Evolutionary conservation across 192 early-diverging fungal genomes (phyloP), one percentile per base, ranked within the genome.

Genomic region (Backusella tuberculispora): DNA sequence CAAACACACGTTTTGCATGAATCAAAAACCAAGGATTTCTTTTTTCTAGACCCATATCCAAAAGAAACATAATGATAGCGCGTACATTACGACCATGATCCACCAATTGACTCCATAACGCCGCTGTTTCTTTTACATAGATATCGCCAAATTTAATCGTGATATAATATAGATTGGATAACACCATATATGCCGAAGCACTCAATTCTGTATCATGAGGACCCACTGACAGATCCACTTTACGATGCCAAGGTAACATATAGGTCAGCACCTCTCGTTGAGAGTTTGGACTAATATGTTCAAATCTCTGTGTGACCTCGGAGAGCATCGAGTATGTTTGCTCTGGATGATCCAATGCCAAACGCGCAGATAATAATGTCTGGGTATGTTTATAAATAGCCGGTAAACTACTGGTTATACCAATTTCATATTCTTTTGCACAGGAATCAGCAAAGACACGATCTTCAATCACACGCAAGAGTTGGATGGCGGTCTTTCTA

Each of bases 301-400:
- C 92, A 69, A 94, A 87, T 29, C 90, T 84, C 67, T 84, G 81
- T n/a, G 90, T 88, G 21, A 94, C 85, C 72, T 97, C 95, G 6
- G 91, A 92, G 0, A 96, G 67, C 71, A 96, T 85, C 48, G 89
- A 87, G 71, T 88, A 83, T 0, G 94, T 92, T 53, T 92, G 77
- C 8, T 90, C 88, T 6, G 87, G 81, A 45, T 87, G 78, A 64
- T 90, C 88, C 34, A 86, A 80, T 6, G 95, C 93, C 7, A 95
- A 71, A 6, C 90, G 78, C 1, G 89, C 81, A 0, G 93, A 95
- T 15, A 93, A 76, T 4, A 86, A 77, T 37, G 87, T 83, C 79
- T 96, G 95, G 1, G 92, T 89, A 75, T 91, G 86, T 43, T 94
- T 93, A 81, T 95, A 96, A 21, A 95, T 88, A 7, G 88, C 85